These are phyloP conservation scores for Xerocomellus dryophilus DNA, from an alignment of 768 basidiomycete genomes.

Conservation along the genomic window DNA sequence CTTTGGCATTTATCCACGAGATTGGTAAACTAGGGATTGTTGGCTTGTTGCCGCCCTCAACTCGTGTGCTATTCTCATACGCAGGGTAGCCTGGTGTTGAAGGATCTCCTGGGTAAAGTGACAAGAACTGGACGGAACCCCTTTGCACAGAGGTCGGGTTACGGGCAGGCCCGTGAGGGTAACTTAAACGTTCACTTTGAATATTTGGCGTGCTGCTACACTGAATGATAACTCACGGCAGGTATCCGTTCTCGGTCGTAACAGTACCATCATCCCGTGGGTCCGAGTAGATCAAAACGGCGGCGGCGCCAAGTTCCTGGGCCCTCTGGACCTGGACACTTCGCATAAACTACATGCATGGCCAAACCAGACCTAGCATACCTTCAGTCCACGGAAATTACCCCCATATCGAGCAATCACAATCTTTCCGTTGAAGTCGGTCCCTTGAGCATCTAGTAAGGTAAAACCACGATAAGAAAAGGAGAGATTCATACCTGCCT, in stretches of 20 bases:
- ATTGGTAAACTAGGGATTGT: slow-evolving; percentile 86
- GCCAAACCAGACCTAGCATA: slow-evolving; percentile 26
- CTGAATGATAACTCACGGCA: slow-evolving; percentile 40
- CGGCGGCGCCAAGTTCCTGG: slow-evolving; percentile 82
- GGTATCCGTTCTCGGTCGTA: slow-evolving; percentile 73
- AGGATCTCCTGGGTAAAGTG: slow-evolving; percentile 70
- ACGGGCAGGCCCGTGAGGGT: slow-evolving; percentile 82
- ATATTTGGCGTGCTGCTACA: neutral
- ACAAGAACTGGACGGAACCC: slow-evolving; percentile 76
- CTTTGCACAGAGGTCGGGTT: slow-evolving; percentile 83
- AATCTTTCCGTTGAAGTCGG: slow-evolving; percentile 72
- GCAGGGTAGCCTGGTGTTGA: slow-evolving; percentile 87
- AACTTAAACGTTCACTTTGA: slow-evolving; percentile 12
- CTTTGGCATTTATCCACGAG: slow-evolving; percentile 79
- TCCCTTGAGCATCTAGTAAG: slow-evolving; percentile 38
- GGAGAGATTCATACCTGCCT: slow-evolving; percentile 37
- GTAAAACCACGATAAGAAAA: neutral
- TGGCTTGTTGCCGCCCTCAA: slow-evolving; percentile 60
- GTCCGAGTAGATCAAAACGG: slow-evolving; percentile 82
- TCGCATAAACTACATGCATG: slow-evolving; percentile 24
- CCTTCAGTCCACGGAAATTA: slow-evolving; percentile 89
- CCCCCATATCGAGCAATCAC: slow-evolving; percentile 75
- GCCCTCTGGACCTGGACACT: slow-evolving; percentile 69
- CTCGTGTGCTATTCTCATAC: slow-evolving; percentile 74
- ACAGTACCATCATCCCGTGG: slow-evolving; percentile 84